Base-by-base conservation (phyloP, 768 basidiomycete species). In the Kwoniella mangroviensis region DNA sequence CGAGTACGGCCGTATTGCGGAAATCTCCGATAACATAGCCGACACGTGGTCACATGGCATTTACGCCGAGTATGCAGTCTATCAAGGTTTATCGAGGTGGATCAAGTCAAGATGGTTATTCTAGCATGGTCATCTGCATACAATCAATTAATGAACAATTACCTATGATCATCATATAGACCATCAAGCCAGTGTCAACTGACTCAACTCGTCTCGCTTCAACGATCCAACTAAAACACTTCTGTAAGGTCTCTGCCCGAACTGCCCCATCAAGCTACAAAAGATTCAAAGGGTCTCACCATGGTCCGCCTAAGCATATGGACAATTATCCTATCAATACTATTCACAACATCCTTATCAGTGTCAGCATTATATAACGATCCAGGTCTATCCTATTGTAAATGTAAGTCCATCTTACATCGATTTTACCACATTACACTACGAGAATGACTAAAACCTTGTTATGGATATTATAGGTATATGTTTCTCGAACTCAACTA, bases 401-500 rank as follows among this genome's bases (percentile, higher is more conserved):
- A 83, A 78, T 83, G 81, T 79, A 42, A 22, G 81, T 75, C 28
- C 28, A 4, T 28, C 28, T 28, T 28, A 28, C 28, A 28, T 28
- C 6, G 28, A 28, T 28, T 28, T 28, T 28, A 28, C 28, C 6
- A 3, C 28, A 3, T 28, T 4, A 0, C 6, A 4, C 4, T 4
- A 28, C 28, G 28, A 28, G 28, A 28, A 28, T 28, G 28, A 28
- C 28, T 28, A 28, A 28, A 28, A 28, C 28, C 4, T 28, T 28
- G 28, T 28, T 28, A 28, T 28, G 28, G 28, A 28, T 28, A 34
- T 34, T 34, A 7, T 34, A 97, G 94, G 94, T 84, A 93, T 95
- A 82, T 97, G 94, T 83, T 97, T 95, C 70, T 86, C 90, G 22
- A 94, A 93, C 80, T 95, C 92, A 79, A 88, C 91, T 26, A 96